These are phyloP conservation scores for Cinnamomum chago DNA, from an alignment of 164 flowering plant genomes.

Conservation along the genomic window DNA sequence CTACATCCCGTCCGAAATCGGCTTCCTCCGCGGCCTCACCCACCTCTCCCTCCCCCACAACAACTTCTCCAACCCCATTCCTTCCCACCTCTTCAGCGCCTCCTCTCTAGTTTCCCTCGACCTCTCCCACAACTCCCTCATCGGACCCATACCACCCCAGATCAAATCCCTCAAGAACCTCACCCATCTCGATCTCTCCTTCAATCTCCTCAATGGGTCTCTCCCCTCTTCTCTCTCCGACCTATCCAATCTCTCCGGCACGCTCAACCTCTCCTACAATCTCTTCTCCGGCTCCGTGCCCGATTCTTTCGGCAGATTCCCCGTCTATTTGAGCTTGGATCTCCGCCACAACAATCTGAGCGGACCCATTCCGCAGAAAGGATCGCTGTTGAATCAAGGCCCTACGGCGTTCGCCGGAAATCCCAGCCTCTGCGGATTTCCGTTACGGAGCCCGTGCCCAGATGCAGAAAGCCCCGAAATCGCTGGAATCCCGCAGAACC, in stretches of 20 bases:
- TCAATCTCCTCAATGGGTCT: conserved; percentile 66
- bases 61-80: conserved; percentile 56
- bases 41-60: conserved; percentile 48
- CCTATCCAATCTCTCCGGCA: conserved; percentile 46
- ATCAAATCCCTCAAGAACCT: conserved; percentile 39
- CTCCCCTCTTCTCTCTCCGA: conserved; percentile 46
- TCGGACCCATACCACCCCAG: conserved; percentile 53
- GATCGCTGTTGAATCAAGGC: conserved; percentile 82
- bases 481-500: conserved; percentile 26
- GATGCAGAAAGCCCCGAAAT: conserved; percentile 36
- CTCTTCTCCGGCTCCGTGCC: conserved; percentile 71
- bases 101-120: conserved; percentile 50
- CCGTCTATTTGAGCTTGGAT: conserved; percentile 66
- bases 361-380: conserved; percentile 71
- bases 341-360: conserved; percentile 65
- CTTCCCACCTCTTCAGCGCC: conserved; percentile 52
- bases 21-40: conserved; percentile 48
- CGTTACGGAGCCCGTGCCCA: conserved; percentile 50
- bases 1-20: conserved; percentile 89
- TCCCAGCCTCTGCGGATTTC: conserved; percentile 86
- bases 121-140: conserved; percentile 66
- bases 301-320: conserved; percentile 54
- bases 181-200: conserved; percentile 57
- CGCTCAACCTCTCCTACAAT: conserved; percentile 69
- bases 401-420: conserved; percentile 92